Percentiles rank a stretch among this genome's conserved stretches.
phyloP scores from a whole-genome alignment of 495 filamentous ascomycete genomes.

The Talaromyces wortmannii region DNA sequence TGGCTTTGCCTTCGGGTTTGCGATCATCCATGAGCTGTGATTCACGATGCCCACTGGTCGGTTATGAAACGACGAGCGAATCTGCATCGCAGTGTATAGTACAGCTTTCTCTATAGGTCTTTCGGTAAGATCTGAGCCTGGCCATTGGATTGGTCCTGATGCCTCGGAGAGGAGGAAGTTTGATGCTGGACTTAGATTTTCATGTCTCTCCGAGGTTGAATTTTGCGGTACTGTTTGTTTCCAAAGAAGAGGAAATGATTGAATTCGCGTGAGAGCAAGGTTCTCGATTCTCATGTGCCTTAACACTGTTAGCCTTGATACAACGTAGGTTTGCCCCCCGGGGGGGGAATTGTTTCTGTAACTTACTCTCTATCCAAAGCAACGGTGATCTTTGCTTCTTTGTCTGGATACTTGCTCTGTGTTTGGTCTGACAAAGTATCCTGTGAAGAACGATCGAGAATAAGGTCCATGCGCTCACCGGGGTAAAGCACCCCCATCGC shows the following conservation, averaged over 20 bases:
- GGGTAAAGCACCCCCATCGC: conserved; percentile 40
- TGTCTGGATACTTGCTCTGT: background rate
- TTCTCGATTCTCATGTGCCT: background rate
- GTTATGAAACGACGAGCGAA: background rate
- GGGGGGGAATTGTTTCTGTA: background rate
- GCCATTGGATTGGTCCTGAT: background rate
- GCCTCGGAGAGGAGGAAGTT: background rate
- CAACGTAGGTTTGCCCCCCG: background rate
- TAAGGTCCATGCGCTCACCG: conserved; percentile 42
- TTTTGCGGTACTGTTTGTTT: background rate
- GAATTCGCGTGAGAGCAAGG: background rate
- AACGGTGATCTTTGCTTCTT: background rate
- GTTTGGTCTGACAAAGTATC: background rate
- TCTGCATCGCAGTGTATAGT: background rate
- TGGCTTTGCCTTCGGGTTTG: background rate
- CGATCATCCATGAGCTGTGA: background rate
- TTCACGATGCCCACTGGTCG: background rate
- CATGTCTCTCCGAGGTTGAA: background rate
- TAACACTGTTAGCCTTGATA: background rate
- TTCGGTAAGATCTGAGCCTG: background rate
- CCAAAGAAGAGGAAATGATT: background rate
- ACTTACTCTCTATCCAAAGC: background rate
- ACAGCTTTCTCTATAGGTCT: background rate
- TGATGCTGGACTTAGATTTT: background rate
- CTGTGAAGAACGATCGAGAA: conserved; percentile 9